These are phyloP conservation scores for Ophiostoma tasmaniense DNA, from an alignment of 2,329 filamentous ascomycete species.

Conservation along the genomic window DNA sequence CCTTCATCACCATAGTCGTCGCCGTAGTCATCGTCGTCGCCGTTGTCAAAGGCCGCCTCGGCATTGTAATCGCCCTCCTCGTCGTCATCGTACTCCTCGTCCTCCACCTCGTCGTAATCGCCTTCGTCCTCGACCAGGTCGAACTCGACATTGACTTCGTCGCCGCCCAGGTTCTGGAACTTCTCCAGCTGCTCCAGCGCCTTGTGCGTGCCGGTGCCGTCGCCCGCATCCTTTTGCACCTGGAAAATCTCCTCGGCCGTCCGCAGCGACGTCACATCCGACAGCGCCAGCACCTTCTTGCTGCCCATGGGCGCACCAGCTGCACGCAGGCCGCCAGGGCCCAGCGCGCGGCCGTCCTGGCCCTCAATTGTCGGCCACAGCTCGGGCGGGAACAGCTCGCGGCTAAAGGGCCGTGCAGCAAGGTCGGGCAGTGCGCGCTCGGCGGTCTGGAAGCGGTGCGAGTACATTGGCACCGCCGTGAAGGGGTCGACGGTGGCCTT, in stretches of 20 bases:
- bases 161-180: constrained; percentile 34
- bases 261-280: constrained; percentile 39
- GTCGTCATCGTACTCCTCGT: constrained; percentile 48
- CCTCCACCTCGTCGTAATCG: constrained; percentile 38
- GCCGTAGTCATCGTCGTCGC: constrained; percentile 40
- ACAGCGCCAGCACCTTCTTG: constrained; percentile 34
- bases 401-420: constrained; percentile 37
- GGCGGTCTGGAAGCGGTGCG: constrained; percentile 43
- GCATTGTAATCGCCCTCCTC: constrained; percentile 54
- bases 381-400: constrained; percentile 48
- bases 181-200: constrained; percentile 39
- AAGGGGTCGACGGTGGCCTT: constrained; percentile 51
- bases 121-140: constrained; percentile 43
- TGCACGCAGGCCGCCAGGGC: not conserved
- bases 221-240: constrained; percentile 13
- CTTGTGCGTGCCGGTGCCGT: constrained; percentile 26
- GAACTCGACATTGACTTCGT: constrained; percentile 31
- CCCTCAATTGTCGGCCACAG: constrained; percentile 48
- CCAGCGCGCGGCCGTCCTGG: constrained; percentile 29
- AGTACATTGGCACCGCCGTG: constrained; percentile 50
- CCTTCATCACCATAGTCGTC: constrained; percentile 46
- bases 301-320: constrained; percentile 17
- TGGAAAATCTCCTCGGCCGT: constrained; percentile 45
- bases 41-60: constrained; percentile 52
- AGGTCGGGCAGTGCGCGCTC: constrained; percentile 49